phyloP scores from a whole-genome alignment of 2,329 filamentous ascomycete genomes.

The Macroventuria anomochaeta region DNA sequence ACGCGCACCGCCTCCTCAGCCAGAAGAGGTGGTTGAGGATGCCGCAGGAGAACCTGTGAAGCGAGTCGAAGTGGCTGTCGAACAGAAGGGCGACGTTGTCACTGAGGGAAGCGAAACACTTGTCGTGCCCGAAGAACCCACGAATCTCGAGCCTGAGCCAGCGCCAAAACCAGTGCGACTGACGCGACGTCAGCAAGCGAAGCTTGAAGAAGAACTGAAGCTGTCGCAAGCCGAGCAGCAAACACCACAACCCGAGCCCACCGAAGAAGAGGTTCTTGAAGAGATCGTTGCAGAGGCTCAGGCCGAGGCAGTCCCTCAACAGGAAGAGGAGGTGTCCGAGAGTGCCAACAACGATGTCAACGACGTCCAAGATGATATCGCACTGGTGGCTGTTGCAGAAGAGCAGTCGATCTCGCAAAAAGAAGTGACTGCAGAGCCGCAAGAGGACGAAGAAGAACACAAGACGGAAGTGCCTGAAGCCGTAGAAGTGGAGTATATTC shows the following conservation, averaged over 20 bases:
- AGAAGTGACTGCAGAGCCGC: background rate
- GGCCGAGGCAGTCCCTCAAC: background rate
- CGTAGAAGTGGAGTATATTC: background rate
- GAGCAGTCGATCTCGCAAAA: background rate
- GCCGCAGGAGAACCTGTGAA: background rate
- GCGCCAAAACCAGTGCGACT: slow-evolving; percentile 1
- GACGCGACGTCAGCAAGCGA: slow-evolving; percentile 9
- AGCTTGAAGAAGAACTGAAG: background rate
- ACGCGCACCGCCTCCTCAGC: slow-evolving; percentile 5
- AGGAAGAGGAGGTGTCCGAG: background rate
- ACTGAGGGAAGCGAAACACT: background rate
- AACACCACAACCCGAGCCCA: slow-evolving; percentile 2
- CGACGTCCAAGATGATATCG: background rate
- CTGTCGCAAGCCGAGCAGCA: background rate
- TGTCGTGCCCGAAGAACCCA: background rate
- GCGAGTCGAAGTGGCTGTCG: background rate
- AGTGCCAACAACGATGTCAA: background rate
- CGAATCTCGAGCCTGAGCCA: background rate
- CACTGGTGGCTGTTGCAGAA: background rate
- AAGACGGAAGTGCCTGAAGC: background rate
- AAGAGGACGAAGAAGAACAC: background rate
- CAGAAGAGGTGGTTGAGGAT: background rate
- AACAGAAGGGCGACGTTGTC: background rate
- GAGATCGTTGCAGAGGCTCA: background rate
- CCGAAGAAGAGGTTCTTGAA: slow-evolving; percentile 1